Percentiles rank a stretch among this genome's conserved stretches.
Conservation (phyloP, 371 early-diverging fungal species). For the Zopfochytrium polystomum region DNA sequence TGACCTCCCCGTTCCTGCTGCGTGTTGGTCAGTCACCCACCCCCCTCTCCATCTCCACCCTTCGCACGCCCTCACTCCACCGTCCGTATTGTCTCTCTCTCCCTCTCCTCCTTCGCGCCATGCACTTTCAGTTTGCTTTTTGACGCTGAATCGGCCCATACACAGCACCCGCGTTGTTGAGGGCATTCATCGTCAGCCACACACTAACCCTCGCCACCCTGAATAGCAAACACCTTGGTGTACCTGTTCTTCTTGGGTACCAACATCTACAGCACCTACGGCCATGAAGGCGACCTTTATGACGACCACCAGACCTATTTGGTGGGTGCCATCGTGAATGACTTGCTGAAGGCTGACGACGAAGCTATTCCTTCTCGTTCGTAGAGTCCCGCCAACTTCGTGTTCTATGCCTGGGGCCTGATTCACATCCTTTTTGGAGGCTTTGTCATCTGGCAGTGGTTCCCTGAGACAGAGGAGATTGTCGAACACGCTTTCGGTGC, state of each 20-base stretch:
- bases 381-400: constrained; percentile 29
- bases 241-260: constrained; percentile 65
- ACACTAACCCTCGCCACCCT: no score
- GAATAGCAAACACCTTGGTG: constrained; percentile 57
- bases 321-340: constrained; percentile 33
- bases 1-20: no score
- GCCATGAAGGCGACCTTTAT: constrained; percentile 36
- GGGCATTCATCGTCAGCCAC: no score
- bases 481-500: constrained; percentile 62
- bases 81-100: no score
- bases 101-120: no score
- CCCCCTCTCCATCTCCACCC: no score
- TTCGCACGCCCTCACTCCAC: no score
- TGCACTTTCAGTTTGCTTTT: no score
- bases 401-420: constrained; percentile 60
- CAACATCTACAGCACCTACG: constrained; percentile 59
- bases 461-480: constrained; percentile 58
- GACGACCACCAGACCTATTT: constrained; percentile 49
- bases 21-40: no score
- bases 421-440: constrained; percentile 66
- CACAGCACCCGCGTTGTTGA: no score
- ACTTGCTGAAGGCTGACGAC: neutral
- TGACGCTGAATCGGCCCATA: no score
- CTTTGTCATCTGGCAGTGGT: constrained; percentile 57
- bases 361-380: neutral